Percentiles rank a stretch among this genome's conserved stretches.
phyloP scores from a whole-genome alignment of 495 filamentous ascomycete genomes.

The Bacidia gigantensis region DNA sequence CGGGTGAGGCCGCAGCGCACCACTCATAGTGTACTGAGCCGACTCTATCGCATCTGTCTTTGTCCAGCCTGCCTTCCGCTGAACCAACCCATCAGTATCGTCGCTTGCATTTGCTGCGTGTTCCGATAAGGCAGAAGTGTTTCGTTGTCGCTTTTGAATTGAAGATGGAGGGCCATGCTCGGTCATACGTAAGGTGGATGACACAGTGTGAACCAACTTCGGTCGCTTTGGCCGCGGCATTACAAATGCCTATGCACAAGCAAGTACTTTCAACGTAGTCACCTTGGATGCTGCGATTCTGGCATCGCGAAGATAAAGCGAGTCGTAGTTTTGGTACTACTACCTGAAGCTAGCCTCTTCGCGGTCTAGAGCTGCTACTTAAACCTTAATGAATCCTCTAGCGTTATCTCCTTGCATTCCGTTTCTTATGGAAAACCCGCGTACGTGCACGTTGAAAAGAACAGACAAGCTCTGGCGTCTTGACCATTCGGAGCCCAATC shows the following conservation, averaged over 20 bases:
- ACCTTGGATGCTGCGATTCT: background rate
- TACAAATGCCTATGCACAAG: too few relatives aligned
- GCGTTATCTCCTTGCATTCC: too few relatives aligned
- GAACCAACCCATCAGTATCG: slow-evolving; percentile 19
- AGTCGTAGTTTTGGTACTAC: background rate
- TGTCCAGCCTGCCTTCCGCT: background rate
- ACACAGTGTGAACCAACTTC: slow-evolving; percentile 16
- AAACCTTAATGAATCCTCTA: too few relatives aligned
- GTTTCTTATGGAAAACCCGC: too few relatives aligned
- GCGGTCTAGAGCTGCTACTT: background rate
- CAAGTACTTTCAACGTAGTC: too few relatives aligned
- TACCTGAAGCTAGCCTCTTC: background rate
- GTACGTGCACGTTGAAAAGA: too few relatives aligned
- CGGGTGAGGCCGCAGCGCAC: slow-evolving; percentile 6
- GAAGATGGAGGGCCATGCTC: slow-evolving; percentile 2
- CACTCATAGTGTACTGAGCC: slow-evolving; percentile 16
- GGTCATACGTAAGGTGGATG: slow-evolving; percentile 1
- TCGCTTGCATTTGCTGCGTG: slow-evolving; percentile 14
- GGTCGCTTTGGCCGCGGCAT: slow-evolving; percentile 21
- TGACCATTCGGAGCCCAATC: too few relatives aligned
- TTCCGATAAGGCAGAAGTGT: slow-evolving; percentile 12
- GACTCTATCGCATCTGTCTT: background rate
- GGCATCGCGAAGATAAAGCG: background rate
- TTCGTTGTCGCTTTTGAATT: slow-evolving; percentile 3
- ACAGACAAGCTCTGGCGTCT: too few relatives aligned